Base-by-base conservation (phyloP, 2,329 filamentous ascomycete genomes). In the Aspergillus felis region DNA sequence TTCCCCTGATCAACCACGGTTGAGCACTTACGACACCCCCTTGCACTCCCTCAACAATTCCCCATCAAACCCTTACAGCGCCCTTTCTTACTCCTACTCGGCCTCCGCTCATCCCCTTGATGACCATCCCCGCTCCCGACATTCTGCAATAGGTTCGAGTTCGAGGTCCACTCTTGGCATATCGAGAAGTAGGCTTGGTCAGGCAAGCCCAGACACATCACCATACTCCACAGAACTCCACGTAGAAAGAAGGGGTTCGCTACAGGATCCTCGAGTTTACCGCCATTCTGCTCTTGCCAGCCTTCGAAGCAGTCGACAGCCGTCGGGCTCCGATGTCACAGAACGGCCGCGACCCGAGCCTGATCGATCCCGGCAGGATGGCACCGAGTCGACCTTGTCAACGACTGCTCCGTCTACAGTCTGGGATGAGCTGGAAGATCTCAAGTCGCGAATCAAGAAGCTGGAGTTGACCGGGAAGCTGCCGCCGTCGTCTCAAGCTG, bases 361-460 rank as follows among this genome's bases (percentile, higher is more conserved):
- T n/a, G 73, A 76, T 25, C 72, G 69, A 53, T 53, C 74, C 29
- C 68, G 71, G 53, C 66, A 70, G 22, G 87, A 92, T 67, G 88
- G 87, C 8, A 92, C 91, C 0, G 91, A 94, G 66, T 97, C 94
- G 0, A 93, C 89, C 0, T 82, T 89, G 35, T 97, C 94, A 0
- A 94, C 91, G 0, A 92, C 88, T 1, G 91, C 91, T 1, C 91
- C 92, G 12, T 95, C 92, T 1, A 97, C 92, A 0, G 91, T 99
- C 2, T 99, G 94, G 94, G 94, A 97, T 71, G 94, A 99, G 74
- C 78, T 99, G 28, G 94, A 97, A 66, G 94, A 97, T 63, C 78
- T 99, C 50, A 97, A 97, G 73, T 94, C 91, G 44, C 86, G 94
- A 29, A 96, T 99, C 66, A 87, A 91, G 65, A 90, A 91, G 59